Conservation (phyloP, 2,329 filamentous ascomycete species). For the Sphaerulina vaccinii region DNA sequence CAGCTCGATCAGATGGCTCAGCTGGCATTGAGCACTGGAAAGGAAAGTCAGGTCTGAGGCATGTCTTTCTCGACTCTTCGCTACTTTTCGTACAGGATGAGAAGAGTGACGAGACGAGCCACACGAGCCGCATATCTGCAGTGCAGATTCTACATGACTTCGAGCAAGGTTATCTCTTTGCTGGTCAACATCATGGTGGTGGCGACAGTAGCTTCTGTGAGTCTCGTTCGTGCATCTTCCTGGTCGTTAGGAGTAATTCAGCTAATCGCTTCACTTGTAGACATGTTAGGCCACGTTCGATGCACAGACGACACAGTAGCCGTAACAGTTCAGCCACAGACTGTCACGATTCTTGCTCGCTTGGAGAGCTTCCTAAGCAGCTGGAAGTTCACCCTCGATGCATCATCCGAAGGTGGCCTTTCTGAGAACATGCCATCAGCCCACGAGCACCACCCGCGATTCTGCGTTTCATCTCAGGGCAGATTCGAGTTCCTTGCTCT, state of each 20-base stretch:
- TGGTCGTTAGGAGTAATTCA: no score
- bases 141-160: constrained; percentile 34
- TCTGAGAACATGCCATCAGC: constrained; percentile 37
- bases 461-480: constrained; percentile 25
- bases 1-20: constrained; percentile 15
- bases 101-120: constrained; percentile 7
- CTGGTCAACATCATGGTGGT: constrained; percentile 34
- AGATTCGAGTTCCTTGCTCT: constrained; percentile 29
- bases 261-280: no score
- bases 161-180: constrained; percentile 33
- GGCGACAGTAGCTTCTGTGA: constrained; percentile 29
- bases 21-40: constrained; percentile 36
- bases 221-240: no score
- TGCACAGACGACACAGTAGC: constrained; percentile 13
- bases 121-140: constrained; percentile 27
- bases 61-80: constrained; percentile 35
- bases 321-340: constrained; percentile 25
- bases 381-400: constrained; percentile 30
- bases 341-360: constrained; percentile 31
- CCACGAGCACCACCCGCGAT: constrained; percentile 36
- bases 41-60: constrained; percentile 33
- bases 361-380: constrained; percentile 35
- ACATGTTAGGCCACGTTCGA: constrained; percentile 33
- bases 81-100: constrained; percentile 19
- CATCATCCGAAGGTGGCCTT: constrained; percentile 24